Percentiles rank a stretch among this genome's conserved stretches.
phyloP scores from a whole-genome alignment of 2,329 filamentous ascomycete species.

The Trichoderma sp. region DNA sequence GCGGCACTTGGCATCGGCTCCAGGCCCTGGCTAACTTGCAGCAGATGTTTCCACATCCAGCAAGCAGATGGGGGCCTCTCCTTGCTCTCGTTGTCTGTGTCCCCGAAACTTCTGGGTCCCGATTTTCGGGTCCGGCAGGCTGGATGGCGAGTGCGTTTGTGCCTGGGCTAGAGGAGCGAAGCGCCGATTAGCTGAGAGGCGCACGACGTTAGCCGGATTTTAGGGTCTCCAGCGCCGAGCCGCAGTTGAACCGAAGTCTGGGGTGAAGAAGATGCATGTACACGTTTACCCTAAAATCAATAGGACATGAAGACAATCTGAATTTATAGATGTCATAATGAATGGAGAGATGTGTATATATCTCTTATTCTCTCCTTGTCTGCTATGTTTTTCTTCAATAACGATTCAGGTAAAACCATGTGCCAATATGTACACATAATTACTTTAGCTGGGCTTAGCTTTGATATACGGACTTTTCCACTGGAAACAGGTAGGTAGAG shows the following conservation, averaged over 20 bases:
- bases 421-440: neutral
- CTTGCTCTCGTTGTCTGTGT: neutral
- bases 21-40: neutral
- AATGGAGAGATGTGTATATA: neutral
- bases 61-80: neutral
- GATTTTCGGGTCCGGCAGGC: conserved; percentile 19
- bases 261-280: neutral
- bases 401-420: no score
- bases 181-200: neutral
- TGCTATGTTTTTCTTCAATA: no score
- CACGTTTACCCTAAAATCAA: conserved; percentile 3
- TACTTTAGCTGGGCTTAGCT: neutral
- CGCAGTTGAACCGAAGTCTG: conserved; percentile 3
- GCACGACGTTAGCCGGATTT: neutral
- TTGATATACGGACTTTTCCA: no score
- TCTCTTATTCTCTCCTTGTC: neutral
- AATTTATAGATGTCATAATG: neutral
- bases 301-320: neutral
- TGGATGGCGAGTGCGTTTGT: conserved; percentile 13
- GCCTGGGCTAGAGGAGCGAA: conserved; percentile 11
- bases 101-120: conserved; percentile 9
- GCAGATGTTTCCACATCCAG: neutral
- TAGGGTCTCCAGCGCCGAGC: neutral
- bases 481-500: no score
- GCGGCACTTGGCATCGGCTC: neutral